A percentile compares a stretch with the other conserved stretches of the same genome.
phyloP scores from a whole-genome alignment of 2,329 filamentous ascomycete genomes.

The Aspergillus latus region DNA sequence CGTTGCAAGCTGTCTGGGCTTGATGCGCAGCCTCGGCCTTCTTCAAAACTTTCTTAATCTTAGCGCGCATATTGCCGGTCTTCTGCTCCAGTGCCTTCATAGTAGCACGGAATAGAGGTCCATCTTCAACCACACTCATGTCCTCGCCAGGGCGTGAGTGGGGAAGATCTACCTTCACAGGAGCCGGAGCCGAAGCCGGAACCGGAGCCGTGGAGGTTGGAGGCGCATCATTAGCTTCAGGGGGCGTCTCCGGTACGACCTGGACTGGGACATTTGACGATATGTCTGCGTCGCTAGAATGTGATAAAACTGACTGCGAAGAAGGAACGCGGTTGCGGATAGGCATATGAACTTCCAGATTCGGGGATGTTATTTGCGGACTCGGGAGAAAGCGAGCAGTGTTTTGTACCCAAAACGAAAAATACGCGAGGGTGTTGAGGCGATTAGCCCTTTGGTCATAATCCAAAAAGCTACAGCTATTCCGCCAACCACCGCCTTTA shows the following conservation, averaged over 20 bases:
- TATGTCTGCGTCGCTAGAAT: conserved; percentile 69
- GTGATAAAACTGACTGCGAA: conserved; percentile 79
- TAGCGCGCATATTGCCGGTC: conserved; percentile 86
- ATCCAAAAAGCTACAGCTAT: conserved; percentile 94
- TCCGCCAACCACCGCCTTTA: conserved; percentile 88
- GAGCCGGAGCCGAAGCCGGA: conserved; percentile 34
- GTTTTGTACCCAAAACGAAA: conserved; percentile 94
- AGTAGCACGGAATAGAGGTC: conserved; percentile 90
- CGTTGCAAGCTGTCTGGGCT: conserved; percentile 80
- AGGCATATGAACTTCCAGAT: conserved; percentile 70
- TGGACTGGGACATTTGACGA: conserved; percentile 34
- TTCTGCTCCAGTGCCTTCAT: conserved; percentile 97
- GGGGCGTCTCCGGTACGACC: conserved; percentile 29
- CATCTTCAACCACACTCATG: conserved; percentile 81
- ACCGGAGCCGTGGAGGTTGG: conserved; percentile 28
- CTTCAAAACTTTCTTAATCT: conserved; percentile 95
- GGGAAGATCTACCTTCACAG: conserved; percentile 81
- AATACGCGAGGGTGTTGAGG: conserved; percentile 82
- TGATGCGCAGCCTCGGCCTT: conserved; percentile 85
- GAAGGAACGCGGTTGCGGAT: conserved; percentile 82
- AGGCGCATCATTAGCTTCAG: conserved; percentile 30
- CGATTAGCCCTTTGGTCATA: conserved; percentile 92
- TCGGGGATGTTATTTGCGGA: conserved; percentile 68
- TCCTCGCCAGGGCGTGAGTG: conserved; percentile 85
- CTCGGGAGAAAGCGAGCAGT: conserved; percentile 36